Evolutionary conservation across 768 basidiomycete genomes (phyloP), one percentile per base, ranked within the genome.

Genomic region (Myochromella boudieri): DNA sequence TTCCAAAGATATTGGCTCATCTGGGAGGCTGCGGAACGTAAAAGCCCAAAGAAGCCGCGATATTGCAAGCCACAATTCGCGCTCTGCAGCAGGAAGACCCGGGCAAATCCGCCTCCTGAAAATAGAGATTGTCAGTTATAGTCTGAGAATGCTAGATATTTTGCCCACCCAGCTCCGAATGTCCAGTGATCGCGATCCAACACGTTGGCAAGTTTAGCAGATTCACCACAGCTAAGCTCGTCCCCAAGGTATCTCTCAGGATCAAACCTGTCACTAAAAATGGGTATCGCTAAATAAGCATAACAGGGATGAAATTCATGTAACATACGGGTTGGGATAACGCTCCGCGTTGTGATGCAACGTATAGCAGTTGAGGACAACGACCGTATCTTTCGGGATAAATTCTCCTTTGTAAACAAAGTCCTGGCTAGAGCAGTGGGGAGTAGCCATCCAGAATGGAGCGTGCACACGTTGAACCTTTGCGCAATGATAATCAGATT

Each of bases 171-270:
- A 1, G 63, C 72, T 12, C 76, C 76, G 45, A 74, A 78, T 43
- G 67, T 64, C 76, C 76, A 78, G 45, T 76, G 73, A 46, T 78
- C 76, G 22, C 75, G 66, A 32, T 77, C 66, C 59, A 66, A 63
- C 1, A 70, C 62, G 52, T 76, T 62, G 3, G 66, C 12, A 21
- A 71, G 59, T 26, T 72, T 72, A n/a, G 70, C 68, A 1, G 73
- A 75, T 49, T 76, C 73, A 1, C 67, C 64, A 17, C 63, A 65
- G 5, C 60, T 60, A 18, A 63, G 58, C 0, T 52, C 45, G 48
- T 78, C 72, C 18, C 61, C 59, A 9, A 76, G 48, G 52, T 68
- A 77, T 4, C 76, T 63, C 9, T 76, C 71, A 6, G 76, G 74
- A 56, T 74, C 15, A 29, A 48, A 60, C 10, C 10, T 25, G 18